Base-by-base conservation (phyloP, 257 asterid species). In the Ocimum tenuiflorum region DNA sequence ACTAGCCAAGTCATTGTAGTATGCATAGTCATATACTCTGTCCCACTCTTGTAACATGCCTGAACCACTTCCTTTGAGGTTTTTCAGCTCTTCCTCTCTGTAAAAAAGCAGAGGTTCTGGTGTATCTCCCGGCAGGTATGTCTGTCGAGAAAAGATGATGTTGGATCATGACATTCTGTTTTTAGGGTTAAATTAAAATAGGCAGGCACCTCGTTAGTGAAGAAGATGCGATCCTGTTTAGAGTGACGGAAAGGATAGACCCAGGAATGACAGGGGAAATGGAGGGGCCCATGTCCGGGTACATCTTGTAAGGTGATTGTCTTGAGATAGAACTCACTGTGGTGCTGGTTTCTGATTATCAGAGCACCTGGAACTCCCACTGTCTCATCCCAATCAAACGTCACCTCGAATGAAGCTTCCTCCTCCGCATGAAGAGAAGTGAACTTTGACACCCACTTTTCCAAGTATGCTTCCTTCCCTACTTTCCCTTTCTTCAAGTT, bases 11-110 rank as follows among this genome's bases (percentile, higher is more conserved):
- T 91, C 98, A 46, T 87, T 91, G 76, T 91, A 91, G 72, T 71
- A 84, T 29, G 94, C 97, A 39, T 91, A 91, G 39, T 91, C 98
- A 57, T 91, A 91, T 3, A 91, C 95, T 71, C 97, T 80, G 31
- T 91, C 97, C 98, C 98, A 91, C 71, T 87, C 94, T 73, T 85
- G 73, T 0, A 85, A 80, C 84, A 14, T 51, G 10, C 89, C 94
- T 0, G 79, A 29, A 4, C 92, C 92, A 0, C 71, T 78, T 14
- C 98, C 97, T 0, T 82, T 83, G 19, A 91, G 97, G 69, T 68
- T 84, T 48, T 15, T 36, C 14, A 91, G 95, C 79, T 87, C 98
- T 50, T 87, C 77, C 55, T 81, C 86, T 63, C 98, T 87, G 27
- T 89, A 87, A 4, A n/a, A 57, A 0, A 65, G 76, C 58, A 91